These are phyloP conservation scores for Mycena epipterygia DNA, from an alignment of 768 basidiomycete species.

Conservation along the genomic window DNA sequence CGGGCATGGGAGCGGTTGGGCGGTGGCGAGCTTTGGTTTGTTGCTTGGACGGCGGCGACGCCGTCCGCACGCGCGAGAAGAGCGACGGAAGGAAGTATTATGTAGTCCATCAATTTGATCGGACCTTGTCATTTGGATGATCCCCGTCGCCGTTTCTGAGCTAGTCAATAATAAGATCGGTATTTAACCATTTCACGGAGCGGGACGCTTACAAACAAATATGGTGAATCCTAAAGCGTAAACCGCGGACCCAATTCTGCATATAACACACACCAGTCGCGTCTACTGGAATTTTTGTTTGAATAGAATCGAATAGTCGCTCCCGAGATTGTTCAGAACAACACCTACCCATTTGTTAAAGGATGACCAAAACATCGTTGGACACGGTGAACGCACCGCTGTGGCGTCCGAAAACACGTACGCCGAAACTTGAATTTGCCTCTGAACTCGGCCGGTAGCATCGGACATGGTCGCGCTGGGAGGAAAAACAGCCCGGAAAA, in stretches of 20 bases:
- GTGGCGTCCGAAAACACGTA: slow-evolving; percentile 1
- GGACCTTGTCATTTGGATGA: too few species aligned
- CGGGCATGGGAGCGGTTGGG: too few species aligned
- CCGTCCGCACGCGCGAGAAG: too few species aligned
- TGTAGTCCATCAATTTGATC: too few species aligned
- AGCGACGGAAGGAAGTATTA: too few species aligned
- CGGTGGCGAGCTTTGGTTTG: too few species aligned
- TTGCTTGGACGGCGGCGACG: too few species aligned
- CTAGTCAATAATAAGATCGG: neutral
- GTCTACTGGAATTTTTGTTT: slow-evolving; percentile 6
- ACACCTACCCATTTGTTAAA: slow-evolving; percentile 31
- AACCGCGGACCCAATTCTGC: slow-evolving; percentile 21
- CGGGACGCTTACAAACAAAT: slow-evolving; percentile 37
- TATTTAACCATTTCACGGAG: neutral
- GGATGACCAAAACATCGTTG: neutral
- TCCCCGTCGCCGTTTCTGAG: too few species aligned
- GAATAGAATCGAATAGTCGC: slow-evolving; percentile 41
- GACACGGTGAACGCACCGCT: neutral
- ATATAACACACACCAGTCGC: too few species aligned
- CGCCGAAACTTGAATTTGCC: neutral
- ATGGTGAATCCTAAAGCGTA: slow-evolving; percentile 28
- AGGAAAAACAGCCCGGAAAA: too few species aligned
- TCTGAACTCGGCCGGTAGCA: neutral
- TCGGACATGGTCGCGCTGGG: too few species aligned
- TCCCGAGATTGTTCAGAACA: slow-evolving; percentile 46